These are phyloP conservation scores for Colletotrichum sp. DNA, from an alignment of 2,329 filamentous ascomycete species.

Conservation along the genomic window DNA sequence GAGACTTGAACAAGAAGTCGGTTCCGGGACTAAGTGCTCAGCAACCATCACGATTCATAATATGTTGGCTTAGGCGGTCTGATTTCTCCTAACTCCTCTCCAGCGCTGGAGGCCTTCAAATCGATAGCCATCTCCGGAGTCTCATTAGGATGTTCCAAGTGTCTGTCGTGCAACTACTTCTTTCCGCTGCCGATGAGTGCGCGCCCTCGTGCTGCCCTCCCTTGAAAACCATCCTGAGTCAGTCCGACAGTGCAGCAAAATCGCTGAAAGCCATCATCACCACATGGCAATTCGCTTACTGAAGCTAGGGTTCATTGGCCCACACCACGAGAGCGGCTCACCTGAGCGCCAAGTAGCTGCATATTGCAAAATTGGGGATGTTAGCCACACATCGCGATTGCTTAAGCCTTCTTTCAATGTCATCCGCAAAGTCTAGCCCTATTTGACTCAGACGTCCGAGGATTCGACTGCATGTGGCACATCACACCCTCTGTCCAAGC, in stretches of 20 bases:
- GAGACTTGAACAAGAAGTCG: background rate
- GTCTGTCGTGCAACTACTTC: background rate
- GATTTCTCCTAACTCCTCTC: background rate
- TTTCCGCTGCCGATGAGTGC: fast-evolving
- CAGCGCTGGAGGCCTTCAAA: fast-evolving
- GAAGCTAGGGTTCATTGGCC: background rate
- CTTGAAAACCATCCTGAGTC: background rate
- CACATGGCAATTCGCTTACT: background rate
- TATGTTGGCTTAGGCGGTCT: background rate
- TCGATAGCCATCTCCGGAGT: background rate
- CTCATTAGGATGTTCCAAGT: background rate
- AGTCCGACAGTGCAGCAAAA: background rate
- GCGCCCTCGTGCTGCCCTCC: background rate
- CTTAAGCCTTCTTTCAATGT: background rate
- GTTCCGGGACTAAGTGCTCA: fast-evolving
- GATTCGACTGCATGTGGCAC: background rate
- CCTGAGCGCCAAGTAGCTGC: background rate
- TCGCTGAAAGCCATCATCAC: background rate
- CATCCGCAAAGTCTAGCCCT: background rate
- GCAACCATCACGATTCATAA: background rate
- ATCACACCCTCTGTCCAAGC: background rate
- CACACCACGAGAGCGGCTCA: background rate
- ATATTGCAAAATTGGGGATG: background rate
- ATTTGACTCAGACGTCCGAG: background rate
- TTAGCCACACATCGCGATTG: background rate